Evolutionary conservation across 208 protist species (phyloP).

Genomic region (Herpetomonas samuelpessoai): DNA sequence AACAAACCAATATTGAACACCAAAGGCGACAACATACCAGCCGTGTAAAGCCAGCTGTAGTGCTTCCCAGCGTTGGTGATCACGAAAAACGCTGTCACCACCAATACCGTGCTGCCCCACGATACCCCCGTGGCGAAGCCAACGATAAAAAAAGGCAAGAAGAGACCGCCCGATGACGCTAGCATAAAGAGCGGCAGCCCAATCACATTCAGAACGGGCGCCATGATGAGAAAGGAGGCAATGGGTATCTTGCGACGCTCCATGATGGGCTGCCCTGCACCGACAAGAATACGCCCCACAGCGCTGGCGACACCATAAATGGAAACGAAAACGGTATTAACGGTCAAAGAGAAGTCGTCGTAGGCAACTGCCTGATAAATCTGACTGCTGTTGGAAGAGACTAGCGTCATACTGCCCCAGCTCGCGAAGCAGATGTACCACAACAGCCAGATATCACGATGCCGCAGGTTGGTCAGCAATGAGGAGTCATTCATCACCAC

Average conservation of each 20-base stretch:
- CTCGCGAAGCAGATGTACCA: conserved; percentile 77
- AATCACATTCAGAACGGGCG: conserved; percentile 61
- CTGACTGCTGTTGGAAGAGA: conserved; percentile 73
- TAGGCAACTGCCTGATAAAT: conserved; percentile 68
- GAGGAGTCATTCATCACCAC: conserved; percentile 35
- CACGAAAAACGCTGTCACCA: conserved; percentile 64
- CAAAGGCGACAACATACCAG: conserved; percentile 74
- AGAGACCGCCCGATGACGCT: conserved; percentile 24
- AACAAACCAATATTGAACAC: conserved; percentile 81
- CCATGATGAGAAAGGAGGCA: conserved; percentile 34
- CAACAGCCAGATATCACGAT: conserved; percentile 76
- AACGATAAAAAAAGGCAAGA: conserved; percentile 70
- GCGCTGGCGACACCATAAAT: conserved; percentile 78
- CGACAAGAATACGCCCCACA: conserved; percentile 70
- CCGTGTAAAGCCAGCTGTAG: conserved; percentile 81
- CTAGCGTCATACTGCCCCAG: conserved; percentile 76
- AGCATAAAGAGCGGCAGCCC: conserved; percentile 62
- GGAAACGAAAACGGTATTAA: conserved; percentile 77
- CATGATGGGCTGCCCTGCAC: conserved; percentile 41
- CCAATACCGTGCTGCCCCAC: conserved; percentile 74
- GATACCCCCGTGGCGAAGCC: conserved; percentile 73
- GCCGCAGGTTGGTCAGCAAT: conserved; percentile 47
- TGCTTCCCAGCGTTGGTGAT: conserved; percentile 71
- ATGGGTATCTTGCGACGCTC: conserved; percentile 33
- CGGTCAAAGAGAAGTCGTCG: conserved; percentile 50